Evolutionary conservation across 352 stramenopile genomes (phyloP).

Genomic region (Globisporangium mamillatum): DNA sequence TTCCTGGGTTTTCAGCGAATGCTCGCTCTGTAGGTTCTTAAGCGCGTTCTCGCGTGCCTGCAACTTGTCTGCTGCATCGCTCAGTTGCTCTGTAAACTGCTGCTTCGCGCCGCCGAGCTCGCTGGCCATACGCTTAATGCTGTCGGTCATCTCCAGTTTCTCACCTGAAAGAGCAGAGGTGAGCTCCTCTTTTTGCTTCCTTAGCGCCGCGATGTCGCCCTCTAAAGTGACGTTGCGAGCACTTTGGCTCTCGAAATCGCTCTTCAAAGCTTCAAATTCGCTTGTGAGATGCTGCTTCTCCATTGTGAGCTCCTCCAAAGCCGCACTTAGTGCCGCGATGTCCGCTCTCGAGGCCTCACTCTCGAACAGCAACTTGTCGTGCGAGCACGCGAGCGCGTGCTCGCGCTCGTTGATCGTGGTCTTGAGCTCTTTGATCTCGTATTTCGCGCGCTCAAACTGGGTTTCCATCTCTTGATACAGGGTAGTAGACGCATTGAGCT

Average conservation of each 20-base stretch:
- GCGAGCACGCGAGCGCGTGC: slow-evolving; percentile 7
- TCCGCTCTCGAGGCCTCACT: neutral
- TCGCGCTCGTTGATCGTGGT: slow-evolving; percentile 10
- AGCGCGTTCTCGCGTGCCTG: neutral
- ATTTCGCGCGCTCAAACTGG: neutral
- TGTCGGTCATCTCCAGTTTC: slow-evolving; percentile 11
- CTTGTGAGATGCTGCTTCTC: neutral
- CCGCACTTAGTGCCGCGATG: slow-evolving; percentile 7
- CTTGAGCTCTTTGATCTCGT: slow-evolving; percentile 11
- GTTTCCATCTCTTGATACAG: neutral
- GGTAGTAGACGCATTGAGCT: neutral
- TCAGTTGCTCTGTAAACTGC: slow-evolving; percentile 1
- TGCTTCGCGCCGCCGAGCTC: slow-evolving; percentile 1
- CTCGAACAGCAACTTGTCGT: slow-evolving; percentile 16
- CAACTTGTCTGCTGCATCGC: slow-evolving; percentile 1
- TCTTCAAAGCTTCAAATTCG: neutral
- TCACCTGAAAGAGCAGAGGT: slow-evolving; percentile 7
- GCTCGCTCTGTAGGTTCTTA: neutral
- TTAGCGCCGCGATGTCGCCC: neutral
- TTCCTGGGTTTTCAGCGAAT: neutral
- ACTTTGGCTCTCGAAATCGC: neutral
- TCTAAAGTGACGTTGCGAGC: neutral
- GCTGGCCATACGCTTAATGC: neutral
- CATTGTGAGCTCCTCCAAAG: slow-evolving; percentile 7
- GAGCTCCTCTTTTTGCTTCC: slow-evolving; percentile 13